These are phyloP conservation scores for Diphasiastrum complanatum DNA, from an alignment of 83 land plant species.

Conservation along the genomic window DNA sequence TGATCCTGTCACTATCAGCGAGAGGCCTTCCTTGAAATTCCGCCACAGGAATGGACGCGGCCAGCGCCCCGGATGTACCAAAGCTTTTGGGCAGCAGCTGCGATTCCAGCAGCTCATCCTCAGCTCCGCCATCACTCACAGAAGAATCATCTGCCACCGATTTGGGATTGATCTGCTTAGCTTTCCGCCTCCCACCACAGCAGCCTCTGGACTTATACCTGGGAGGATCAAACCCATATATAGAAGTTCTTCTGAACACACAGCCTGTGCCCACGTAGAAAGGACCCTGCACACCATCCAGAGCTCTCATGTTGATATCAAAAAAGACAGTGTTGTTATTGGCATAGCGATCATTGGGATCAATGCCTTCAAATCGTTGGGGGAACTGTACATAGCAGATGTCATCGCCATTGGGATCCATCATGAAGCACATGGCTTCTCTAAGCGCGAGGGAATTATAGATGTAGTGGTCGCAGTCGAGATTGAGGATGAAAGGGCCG, in stretches of 20 bases:
- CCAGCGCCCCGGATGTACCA: slow-evolving; percentile 44
- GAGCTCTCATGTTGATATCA: slow-evolving; percentile 65
- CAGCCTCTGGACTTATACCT: slow-evolving; percentile 14
- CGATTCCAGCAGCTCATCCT: slow-evolving; percentile 36
- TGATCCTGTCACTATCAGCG: slow-evolving; percentile 44
- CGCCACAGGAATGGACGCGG: slow-evolving; percentile 44
- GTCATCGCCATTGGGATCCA: slow-evolving; percentile 38
- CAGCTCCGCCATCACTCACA: slow-evolving; percentile 21
- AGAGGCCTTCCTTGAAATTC: slow-evolving; percentile 60
- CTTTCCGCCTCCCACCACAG: not conserved
- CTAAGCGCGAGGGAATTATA: no score
- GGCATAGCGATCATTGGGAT: slow-evolving; percentile 67
- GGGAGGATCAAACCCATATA: slow-evolving; percentile 59
- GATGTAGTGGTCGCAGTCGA: no score
- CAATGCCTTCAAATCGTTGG: slow-evolving; percentile 69
- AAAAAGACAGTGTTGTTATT: slow-evolving; percentile 71
- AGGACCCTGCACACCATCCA: slow-evolving; percentile 61
- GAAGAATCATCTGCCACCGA: no score
- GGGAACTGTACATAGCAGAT: slow-evolving; percentile 68
- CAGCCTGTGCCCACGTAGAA: slow-evolving; percentile 57
- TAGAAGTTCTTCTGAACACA: slow-evolving; percentile 47
- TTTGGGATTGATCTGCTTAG: slow-evolving; percentile 10
- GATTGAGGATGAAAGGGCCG: not conserved
- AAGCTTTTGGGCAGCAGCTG: slow-evolving; percentile 43
- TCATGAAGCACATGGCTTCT: slow-evolving; percentile 19